Percentiles rank a stretch among this genome's conserved stretches.
phyloP scores from a whole-genome alignment of 108 stramenopile genomes.

The Chaetoceros tenuissimus region DNA sequence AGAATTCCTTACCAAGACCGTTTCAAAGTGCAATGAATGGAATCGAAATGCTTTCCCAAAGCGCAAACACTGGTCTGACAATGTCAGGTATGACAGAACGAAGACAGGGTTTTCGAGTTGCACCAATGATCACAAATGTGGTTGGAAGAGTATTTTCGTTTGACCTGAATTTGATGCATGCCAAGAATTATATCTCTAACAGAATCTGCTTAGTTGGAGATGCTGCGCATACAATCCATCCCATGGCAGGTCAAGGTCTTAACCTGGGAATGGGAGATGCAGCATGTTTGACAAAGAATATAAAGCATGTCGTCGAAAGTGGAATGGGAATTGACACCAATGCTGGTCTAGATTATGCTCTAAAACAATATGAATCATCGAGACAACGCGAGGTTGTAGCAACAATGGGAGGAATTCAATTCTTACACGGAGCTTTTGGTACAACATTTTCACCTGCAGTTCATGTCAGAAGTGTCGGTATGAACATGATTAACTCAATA shows the following conservation, averaged over 20 bases:
- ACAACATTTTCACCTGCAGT: conserved; percentile 21
- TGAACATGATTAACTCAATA: conserved; percentile 64
- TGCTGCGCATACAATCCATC: conserved; percentile 95
- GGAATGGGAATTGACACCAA: conserved; percentile 54
- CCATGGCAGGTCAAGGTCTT: conserved; percentile 96
- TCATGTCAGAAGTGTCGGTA: conserved; percentile 65
- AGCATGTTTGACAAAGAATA: conserved; percentile 27
- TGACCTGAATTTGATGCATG: conserved; percentile 28
- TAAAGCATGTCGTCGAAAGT: conserved; percentile 46
- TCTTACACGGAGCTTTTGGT: conserved; percentile 25
- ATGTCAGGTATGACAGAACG: conserved; percentile 22
- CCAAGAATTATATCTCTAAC: conserved; percentile 18
- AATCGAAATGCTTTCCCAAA: neutral
- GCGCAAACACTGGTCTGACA: conserved; percentile 25
- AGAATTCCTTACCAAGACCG: neutral
- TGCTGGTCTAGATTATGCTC: neutral
- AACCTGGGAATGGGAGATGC: conserved; percentile 93
- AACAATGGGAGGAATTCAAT: conserved; percentile 60
- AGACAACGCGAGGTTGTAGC: conserved; percentile 24
- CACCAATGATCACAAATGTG: conserved; percentile 19
- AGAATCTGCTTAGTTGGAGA: conserved; percentile 85
- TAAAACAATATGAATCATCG: conserved; percentile 25
- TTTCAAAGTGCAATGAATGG: neutral
- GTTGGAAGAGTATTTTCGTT: conserved; percentile 26
- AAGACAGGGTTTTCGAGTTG: conserved; percentile 43